Evolutionary conservation across 108 stramenopile species (phyloP).

Genomic region (Cyclostephanos tholiformis): DNA sequence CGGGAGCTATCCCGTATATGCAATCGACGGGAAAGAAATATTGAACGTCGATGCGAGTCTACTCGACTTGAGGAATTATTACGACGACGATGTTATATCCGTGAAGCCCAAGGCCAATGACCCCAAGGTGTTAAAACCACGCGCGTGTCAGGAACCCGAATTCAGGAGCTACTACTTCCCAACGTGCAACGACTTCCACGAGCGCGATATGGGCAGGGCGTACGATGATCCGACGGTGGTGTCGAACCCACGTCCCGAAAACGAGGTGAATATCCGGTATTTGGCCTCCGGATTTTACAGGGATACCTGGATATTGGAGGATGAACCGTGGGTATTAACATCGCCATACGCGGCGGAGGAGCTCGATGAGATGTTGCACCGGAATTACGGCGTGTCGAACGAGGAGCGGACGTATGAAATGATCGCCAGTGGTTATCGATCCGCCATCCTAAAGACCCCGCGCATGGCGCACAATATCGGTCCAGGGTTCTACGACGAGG

Average conservation of each 20-base stretch:
- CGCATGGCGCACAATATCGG: conserved; percentile 45
- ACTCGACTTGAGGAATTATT: conserved; percentile 8
- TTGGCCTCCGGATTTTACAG: conserved; percentile 68
- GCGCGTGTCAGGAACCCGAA: conserved; percentile 29
- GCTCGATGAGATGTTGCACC: conserved; percentile 3
- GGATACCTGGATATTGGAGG: conserved; percentile 64
- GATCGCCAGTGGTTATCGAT: conserved; percentile 31
- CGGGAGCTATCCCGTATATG: conserved; percentile 1
- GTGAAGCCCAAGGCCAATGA: conserved; percentile 12
- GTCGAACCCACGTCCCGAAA: conserved; percentile 26
- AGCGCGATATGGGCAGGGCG: conserved; percentile 48
- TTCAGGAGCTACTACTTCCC: conserved; percentile 50
- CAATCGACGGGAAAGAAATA: conserved; percentile 13
- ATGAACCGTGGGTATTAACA: conserved; percentile 35
- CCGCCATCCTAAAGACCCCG: conserved; percentile 53
- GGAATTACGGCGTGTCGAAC: conserved; percentile 17
- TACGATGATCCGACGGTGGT: conserved; percentile 40
- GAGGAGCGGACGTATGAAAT: conserved; percentile 26
- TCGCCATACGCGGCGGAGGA: conserved; percentile 21
- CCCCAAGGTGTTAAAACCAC: conserved; percentile 2
- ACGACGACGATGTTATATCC: conserved; percentile 29
- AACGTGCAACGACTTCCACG: conserved; percentile 70
- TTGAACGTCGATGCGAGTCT: conserved; percentile 8
- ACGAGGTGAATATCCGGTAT: conserved; percentile 44
- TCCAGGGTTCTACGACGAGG: conserved; percentile 19